These are phyloP conservation scores for Leptomonas pyrrhocoris DNA, from an alignment of 208 protist species.

Conservation along the genomic window DNA sequence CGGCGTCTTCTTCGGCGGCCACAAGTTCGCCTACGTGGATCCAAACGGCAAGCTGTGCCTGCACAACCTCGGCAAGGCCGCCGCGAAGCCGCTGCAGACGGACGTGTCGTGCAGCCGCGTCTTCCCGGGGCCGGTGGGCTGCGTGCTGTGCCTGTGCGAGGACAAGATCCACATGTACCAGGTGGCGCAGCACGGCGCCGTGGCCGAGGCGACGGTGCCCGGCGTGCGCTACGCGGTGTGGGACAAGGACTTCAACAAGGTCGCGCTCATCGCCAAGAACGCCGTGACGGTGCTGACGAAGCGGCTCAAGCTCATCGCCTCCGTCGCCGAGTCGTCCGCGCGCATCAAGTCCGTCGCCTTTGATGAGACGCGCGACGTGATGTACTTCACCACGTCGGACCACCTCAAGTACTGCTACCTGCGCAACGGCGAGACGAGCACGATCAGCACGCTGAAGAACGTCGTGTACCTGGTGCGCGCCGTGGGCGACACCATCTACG, in stretches of 20 bases:
- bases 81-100: conserved; percentile 69
- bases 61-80: conserved; percentile 81
- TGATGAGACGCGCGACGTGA: conserved; percentile 92
- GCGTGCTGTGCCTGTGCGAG: conserved; percentile 79
- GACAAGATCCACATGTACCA: conserved; percentile 95
- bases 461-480: conserved; percentile 96
- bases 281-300: conserved; percentile 89
- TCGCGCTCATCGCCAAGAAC: conserved; percentile 94
- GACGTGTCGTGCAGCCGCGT: conserved; percentile 74
- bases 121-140: conserved; percentile 73
- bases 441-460: conserved; percentile 96
- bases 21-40: conserved; percentile 95
- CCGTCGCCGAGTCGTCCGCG: conserved; percentile 91
- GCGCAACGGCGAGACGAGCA: conserved; percentile 94
- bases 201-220: conserved; percentile 66
- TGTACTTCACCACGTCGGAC: conserved; percentile 98
- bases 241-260: conserved; percentile 88
- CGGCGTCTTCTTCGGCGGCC: conserved; percentile 94
- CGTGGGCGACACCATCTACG: conserved; percentile 84
- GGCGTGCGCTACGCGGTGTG: conserved; percentile 95
- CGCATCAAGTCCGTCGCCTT: conserved; percentile 96
- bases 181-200: conserved; percentile 87
- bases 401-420: conserved; percentile 98
- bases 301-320: conserved; percentile 91
- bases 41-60: conserved; percentile 85